Evolutionary conservation across 2,329 filamentous ascomycete species (phyloP), one percentile per base, ranked within the genome.

Genomic region (Trichoderma guizhouense): DNA sequence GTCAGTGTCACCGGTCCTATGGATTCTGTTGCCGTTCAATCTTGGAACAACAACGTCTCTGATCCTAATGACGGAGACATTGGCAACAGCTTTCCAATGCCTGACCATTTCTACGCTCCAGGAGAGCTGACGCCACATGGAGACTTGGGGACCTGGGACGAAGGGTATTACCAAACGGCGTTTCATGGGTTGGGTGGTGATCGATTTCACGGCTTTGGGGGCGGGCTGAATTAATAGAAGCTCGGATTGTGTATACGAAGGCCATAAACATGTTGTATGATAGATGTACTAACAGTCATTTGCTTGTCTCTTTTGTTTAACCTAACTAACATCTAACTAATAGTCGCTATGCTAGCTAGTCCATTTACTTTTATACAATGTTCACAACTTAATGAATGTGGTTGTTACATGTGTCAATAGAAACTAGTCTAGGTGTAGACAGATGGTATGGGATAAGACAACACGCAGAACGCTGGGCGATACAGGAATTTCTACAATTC

Each of bases 41-140:
- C 77, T 1, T 81, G 79, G 79, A 80, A 76, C 26, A 77, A 78
- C 21, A 69, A 74, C 5, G 75, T 81, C 2, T 26, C 77, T 1
- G 79, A 76, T 63, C 74, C 75, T 7, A 72, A 75, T 8, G 73
- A 74, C 9, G 72, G 75, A 8, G 66, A 71, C 4, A 73, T 74
- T 11, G 71, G 74, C 14, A 64, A 64, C 5, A 70, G 76, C 2
- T 75, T 79, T 43, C 71, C 63, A 14, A 71, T 77, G 26, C 12
- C 74, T 0, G 76, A 77, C 2, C 79, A 79, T n/a, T 75, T 79
- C 28, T 60, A 36, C 58, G 72, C 0, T 5, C 71, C 1, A 72
- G 74, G 1, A 72, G 73, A 3, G 24, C 58, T 79, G 73, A 77
- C 77, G 5, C 74, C 79, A 1, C 78, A 79, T 2, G 55, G 74